These are phyloP conservation scores for Santalum album DNA, from an alignment of 164 flowering plant species.

Conservation along the genomic window DNA sequence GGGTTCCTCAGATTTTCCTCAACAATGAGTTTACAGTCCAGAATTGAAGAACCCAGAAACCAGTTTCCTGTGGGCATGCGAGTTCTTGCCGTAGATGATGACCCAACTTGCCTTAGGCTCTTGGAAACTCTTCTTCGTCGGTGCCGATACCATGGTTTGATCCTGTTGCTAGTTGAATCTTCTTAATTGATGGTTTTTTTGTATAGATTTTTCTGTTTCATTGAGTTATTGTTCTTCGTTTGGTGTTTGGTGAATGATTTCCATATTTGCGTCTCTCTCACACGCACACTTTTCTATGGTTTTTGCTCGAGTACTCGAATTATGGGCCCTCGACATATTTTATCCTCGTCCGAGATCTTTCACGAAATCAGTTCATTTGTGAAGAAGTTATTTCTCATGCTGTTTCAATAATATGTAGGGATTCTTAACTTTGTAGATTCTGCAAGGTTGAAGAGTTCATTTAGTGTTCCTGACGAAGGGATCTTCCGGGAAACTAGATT, in stretches of 20 bases:
- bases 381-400: no score
- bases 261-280: neutral
- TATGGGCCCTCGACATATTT: neutral
- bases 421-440: no score
- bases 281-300: neutral
- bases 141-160: conserved; percentile 49
- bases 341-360: neutral
- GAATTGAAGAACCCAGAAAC: conserved; percentile 22
- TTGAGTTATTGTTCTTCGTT: conserved; percentile 3
- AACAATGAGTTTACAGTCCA: conserved; percentile 31
- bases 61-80: conserved; percentile 58
- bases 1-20: neutral
- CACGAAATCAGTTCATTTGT: no score
- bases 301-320: neutral
- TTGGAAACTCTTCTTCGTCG: conserved; percentile 41
- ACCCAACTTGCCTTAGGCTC: conserved; percentile 43
- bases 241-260: neutral
- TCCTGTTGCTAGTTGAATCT: neutral
- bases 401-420: no score
- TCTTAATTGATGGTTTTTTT: neutral
- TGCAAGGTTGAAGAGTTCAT: no score
- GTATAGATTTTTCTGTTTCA: neutral
- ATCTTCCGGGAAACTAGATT: no score
- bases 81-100: conserved; percentile 62
- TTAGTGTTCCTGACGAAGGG: no score